Evolutionary conservation across 2,329 filamentous ascomycete genomes (phyloP), one percentile per base, ranked within the genome.

Genomic region (Phyllosticta ampelicida): DNA sequence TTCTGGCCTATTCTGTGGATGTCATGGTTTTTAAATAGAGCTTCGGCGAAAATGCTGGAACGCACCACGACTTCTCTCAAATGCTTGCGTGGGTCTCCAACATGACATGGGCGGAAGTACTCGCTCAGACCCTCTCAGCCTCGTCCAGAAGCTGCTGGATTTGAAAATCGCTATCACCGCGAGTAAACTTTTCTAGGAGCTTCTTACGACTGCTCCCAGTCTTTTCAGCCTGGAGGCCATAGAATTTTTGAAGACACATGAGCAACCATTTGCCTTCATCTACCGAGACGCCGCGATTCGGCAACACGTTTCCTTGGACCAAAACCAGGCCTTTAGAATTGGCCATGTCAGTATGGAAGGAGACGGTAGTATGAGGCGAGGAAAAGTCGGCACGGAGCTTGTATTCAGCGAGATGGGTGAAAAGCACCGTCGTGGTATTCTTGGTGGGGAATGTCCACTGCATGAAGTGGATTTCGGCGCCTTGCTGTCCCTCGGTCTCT

Each of bases 181-280:
- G 78, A 0, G 82, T 86, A 71, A 99, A 99, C 80, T 86, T 86
- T 71, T 90, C 84, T 69, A 97, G 72, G 69, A 99, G 70, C 72
- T 80, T 80, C 68, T 80, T 83, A 61, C 79, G 78, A 6, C 74
- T 55, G 69, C 76, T 59, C 79, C 80, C 65, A 64, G 72, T 76
- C 58, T 68, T 72, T 65, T 78, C 83, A 77, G 62, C 83, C 82
- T 18, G 86, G 83, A 71, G 75, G 60, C 73, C 80, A 69, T 99
- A 99, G 73, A 99, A 99, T 68, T 90, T 85, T 77, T 99, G 94
- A 75, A 99, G 75, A 65, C 90, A 94, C 83, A 96, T 88, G 54
- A 95, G 78, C 65, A 99, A 74, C 86, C 89, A 96, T 73, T 85
- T 86, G n/a, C 87, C 91, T 68, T 96, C 87, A 56, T 90, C 83